Evolutionary conservation across 257 asterid genomes (phyloP), one percentile per base, ranked within the genome.

Genomic region (Solanum chiquidenum): DNA sequence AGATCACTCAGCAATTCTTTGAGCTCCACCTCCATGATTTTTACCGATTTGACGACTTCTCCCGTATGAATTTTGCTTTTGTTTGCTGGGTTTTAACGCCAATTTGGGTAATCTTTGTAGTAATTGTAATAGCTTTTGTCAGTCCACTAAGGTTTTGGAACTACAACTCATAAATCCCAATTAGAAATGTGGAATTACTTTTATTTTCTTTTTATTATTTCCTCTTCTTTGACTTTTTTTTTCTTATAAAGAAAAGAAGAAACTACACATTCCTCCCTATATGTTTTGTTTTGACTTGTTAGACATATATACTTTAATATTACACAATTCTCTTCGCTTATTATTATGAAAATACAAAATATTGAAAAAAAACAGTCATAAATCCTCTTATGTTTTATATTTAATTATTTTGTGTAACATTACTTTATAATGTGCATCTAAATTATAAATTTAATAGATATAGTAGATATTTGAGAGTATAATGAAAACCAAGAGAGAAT

Each of bases 21-120:
- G 66, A 95, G 93, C 83, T 94, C 97, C 38, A 89, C 86, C 92
- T 95, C 97, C 98, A 95, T 95, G 68, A 80, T 79, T 44, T 27
- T 42, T 33, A 77, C 37, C 62, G 84, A 77, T 80, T 80, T 27
- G 55, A 75, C 13, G 7, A 20, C 52, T 37, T 38, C 55, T 75
- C 33, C n/a, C 6, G 7, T 74, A 2, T 35, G 83, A 35, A 20
- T 74, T n/a, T 76, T 76, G 83, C 83, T 76, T 38, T n/a, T n/a
- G 29, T 42, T 40, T 77, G 62, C 62, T 77, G n/a, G 52, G 21
- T 40, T n/a, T 40, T 4, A 3, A 27, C 34, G 85, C 66, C 21
- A 80, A 80, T 46, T 21, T 44, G 40, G 20, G 40, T 25, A 29
- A 46, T 80, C 68, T 80, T 80, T 80, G 29, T 10, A 0, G 27